Base-by-base conservation (phyloP, 2,329 filamentous ascomycete species). In the Botrytis fabae region DNA sequence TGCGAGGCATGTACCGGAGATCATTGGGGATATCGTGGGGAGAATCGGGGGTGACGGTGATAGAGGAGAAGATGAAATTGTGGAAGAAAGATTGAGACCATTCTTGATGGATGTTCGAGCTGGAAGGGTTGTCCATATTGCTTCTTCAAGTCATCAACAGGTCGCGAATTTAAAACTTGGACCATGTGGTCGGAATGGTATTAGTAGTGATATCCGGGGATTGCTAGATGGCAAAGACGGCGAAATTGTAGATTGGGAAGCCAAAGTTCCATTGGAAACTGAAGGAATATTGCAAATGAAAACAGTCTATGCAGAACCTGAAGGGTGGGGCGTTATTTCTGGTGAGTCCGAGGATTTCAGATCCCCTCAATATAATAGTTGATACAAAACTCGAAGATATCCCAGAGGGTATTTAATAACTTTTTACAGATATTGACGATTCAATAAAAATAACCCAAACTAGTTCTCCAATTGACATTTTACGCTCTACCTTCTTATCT, bases 391-490 rank as follows among this genome's bases (percentile, higher is more conserved):
- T 4, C 38, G 38, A 70, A 0, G 18, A 16, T 18, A 8, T 57
- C 4, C 1, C 46, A 22, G 42, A 20, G 14, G 9, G 25, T 35
- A 8, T 32, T 48, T 62, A 73, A 77, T 79, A 73, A 80, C 68
- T 35, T n/a, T 60, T 22, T 51, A 48, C 66, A 91, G 95, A 98
- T 78, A 89, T 98, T 77, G 96, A 98, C 80, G 95, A 98, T 82
- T 97, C 95, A 0, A 97, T 98, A 85, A 98, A 98, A 83, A 85
- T 95, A 77, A 98, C 95, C 0, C 86, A 92, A 81, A 97, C 95
- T 0, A 89, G 91, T 61, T 91, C 93, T 68, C 91, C 94, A 0
- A 86, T 92, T 12, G 93, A 94, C 4, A 95, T 98, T 78, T 85
- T 98, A 8, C 87, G 89, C 64, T 91, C 92, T 69, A 98, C 95